These are phyloP conservation scores for Diaporthe sp. DNA, from an alignment of 2,329 filamentous ascomycete species.

Conservation along the genomic window DNA sequence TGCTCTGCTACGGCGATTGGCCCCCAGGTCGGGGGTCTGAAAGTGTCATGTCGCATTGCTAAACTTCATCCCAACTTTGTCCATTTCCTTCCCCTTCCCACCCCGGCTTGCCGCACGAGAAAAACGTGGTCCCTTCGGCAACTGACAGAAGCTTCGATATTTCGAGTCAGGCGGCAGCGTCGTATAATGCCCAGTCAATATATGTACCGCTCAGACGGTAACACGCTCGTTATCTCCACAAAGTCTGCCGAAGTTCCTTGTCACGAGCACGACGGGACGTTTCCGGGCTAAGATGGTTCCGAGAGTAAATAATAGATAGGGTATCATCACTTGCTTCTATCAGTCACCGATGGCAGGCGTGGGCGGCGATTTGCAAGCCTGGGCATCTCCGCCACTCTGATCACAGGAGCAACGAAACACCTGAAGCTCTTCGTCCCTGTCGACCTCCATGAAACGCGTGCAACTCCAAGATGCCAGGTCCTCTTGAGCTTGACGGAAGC, in stretches of 20 bases:
- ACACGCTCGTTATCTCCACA: neutral
- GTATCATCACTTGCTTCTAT: conserved; percentile 30
- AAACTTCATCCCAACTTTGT: conserved; percentile 28
- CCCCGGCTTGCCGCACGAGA: conserved; percentile 15
- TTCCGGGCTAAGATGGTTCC: conserved; percentile 34
- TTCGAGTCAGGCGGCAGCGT: conserved; percentile 18
- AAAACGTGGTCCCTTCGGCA: conserved; percentile 30
- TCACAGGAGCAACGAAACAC: neutral
- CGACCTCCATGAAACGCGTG: conserved; percentile 18
- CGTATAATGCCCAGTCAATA: conserved; percentile 18
- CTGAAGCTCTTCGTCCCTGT: neutral
- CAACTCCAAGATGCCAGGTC: neutral
- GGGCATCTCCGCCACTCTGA: neutral
- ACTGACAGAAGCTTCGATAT: conserved; percentile 25
- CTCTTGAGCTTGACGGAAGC: conserved; percentile 16
- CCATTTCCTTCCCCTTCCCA: conserved; percentile 2
- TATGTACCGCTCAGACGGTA: conserved; percentile 28
- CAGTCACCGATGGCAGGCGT: conserved; percentile 15
- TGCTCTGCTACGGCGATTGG: conserved; percentile 11
- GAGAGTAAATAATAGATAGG: conserved; percentile 46
- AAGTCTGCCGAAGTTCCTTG: conserved; percentile 13
- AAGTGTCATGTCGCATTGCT: conserved; percentile 25
- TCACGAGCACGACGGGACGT: conserved; percentile 4
- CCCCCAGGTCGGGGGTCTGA: neutral
- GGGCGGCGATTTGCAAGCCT: neutral